Evolutionary conservation across 305 asterid species (phyloP).

Genomic region (Fraxinus sp.): DNA sequence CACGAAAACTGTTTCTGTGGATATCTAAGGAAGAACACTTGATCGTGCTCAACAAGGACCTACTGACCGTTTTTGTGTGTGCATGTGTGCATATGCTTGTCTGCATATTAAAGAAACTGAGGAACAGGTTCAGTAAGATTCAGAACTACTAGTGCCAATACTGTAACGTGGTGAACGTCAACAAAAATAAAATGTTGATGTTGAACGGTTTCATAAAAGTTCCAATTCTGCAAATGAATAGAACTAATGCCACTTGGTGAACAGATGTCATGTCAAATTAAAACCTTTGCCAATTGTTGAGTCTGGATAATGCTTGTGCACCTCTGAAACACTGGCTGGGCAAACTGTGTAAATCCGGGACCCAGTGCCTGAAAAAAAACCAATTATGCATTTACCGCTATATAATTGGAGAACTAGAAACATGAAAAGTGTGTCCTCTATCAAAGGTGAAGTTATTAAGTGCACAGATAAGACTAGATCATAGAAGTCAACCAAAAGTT

Average conservation of each 20-base stretch:
- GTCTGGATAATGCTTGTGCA: slow-evolving; percentile 88
- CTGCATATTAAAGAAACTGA: not conserved
- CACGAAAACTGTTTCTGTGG: not conserved
- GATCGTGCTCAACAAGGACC: slow-evolving; percentile 1
- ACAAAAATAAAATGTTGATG: not conserved
- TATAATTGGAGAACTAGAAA: slow-evolving; percentile 7
- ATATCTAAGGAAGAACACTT: not conserved
- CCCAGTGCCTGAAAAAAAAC: slow-evolving; percentile 78
- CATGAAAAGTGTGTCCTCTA: slow-evolving; percentile 5
- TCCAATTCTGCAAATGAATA: slow-evolving; percentile 6
- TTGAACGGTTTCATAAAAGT: not conserved
- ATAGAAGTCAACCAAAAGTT: not conserved
- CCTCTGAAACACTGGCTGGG: slow-evolving; percentile 94
- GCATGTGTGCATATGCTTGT: not conserved
- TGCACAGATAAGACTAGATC: slow-evolving; percentile 1
- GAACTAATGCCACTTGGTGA: slow-evolving; percentile 11
- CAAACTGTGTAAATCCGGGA: slow-evolving; percentile 86
- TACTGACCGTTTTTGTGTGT: not conserved
- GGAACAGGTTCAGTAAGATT: not conserved
- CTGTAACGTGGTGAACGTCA: not conserved
- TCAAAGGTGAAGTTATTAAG: slow-evolving; percentile 4
- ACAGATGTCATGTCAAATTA: slow-evolving; percentile 14
- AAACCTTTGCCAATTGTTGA: slow-evolving; percentile 90
- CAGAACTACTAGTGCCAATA: not conserved
- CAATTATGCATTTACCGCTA: slow-evolving; percentile 19